Evolutionary conservation across 495 filamentous ascomycete species (phyloP).

Genomic region (Massariosphaeria phaeospora): DNA sequence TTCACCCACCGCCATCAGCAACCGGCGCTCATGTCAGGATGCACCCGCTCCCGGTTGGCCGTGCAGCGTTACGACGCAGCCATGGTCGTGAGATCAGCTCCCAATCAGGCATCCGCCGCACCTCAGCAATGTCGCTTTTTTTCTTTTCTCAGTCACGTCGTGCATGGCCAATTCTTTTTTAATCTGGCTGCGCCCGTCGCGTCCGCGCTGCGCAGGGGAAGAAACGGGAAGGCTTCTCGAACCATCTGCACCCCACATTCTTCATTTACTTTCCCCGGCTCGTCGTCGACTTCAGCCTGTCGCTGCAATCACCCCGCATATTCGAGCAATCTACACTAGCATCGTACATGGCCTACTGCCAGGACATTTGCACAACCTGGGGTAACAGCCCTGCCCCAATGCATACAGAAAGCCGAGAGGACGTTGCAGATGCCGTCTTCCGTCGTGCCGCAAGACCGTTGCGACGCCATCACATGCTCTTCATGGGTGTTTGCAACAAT

Average conservation of each 20-base stretch:
- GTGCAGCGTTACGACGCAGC: neutral
- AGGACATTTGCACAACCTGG: conserved; percentile 28
- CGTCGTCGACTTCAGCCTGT: neutral
- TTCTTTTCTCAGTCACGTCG: neutral
- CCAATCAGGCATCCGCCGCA: conserved; percentile 9
- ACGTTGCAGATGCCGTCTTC: conserved; percentile 11
- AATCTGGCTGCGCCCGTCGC: neutral
- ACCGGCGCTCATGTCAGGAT: neutral
- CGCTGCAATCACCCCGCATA: conserved; percentile 18
- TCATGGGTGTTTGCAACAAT: conserved; percentile 16
- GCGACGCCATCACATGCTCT: conserved; percentile 14
- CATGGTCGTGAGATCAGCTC: conserved; percentile 3
- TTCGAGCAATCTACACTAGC: conserved; percentile 15
- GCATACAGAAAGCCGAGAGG: conserved; percentile 15
- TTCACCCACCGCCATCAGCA: neutral
- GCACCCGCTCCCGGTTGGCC: neutral
- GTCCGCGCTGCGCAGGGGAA: neutral
- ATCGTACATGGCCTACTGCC: conserved; percentile 21
- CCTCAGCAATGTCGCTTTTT: neutral
- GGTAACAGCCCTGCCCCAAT: conserved; percentile 23
- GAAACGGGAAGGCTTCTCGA: conserved; percentile 20
- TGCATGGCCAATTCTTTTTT: neutral
- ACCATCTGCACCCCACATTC: conserved; percentile 28
- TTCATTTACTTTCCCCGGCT: conserved; percentile 26
- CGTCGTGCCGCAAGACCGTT: conserved; percentile 3